These are phyloP conservation scores for Magnaporthiopsis incrustans DNA, from an alignment of 2,329 filamentous ascomycete species.

Conservation along the genomic window DNA sequence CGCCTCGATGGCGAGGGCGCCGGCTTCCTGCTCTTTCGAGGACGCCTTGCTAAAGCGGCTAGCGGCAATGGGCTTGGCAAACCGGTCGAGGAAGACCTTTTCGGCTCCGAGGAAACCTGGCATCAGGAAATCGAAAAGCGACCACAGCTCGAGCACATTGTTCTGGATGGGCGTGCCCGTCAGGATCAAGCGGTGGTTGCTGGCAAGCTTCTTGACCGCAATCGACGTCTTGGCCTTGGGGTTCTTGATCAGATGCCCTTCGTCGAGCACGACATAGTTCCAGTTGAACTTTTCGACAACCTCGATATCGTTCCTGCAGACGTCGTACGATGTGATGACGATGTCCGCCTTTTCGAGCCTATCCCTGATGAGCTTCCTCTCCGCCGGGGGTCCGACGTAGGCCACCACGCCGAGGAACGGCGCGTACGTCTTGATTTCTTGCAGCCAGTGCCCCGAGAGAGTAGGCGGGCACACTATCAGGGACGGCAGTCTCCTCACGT, in stretches of 20 bases:
- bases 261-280: constrained; percentile 94
- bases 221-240: constrained; percentile 92
- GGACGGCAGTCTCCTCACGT: constrained; percentile 74
- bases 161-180: constrained; percentile 98
- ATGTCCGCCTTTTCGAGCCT: constrained; percentile 74
- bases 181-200: constrained; percentile 91
- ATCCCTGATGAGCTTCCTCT: constrained; percentile 64
- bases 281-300: constrained; percentile 74
- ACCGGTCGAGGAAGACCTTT: constrained; percentile 92
- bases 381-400: constrained; percentile 81
- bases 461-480: constrained; percentile 95
- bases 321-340: constrained; percentile 96
- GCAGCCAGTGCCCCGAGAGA: constrained; percentile 95
- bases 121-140: constrained; percentile 97
- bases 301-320: constrained; percentile 93
- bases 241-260: constrained; percentile 98
- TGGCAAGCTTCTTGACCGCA: constrained; percentile 80
- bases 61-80: constrained; percentile 89
- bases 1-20: constrained; percentile 93
- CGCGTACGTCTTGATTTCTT: constrained; percentile 92
- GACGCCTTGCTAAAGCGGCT: constrained; percentile 95
- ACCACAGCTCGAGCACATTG: constrained; percentile 95
- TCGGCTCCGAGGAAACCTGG: constrained; percentile 91
- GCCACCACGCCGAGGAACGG: constrained; percentile 85
- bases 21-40: constrained; percentile 95